phyloP scores from a whole-genome alignment of 129 eudicot genomes.

The Centella asiatica region DNA sequence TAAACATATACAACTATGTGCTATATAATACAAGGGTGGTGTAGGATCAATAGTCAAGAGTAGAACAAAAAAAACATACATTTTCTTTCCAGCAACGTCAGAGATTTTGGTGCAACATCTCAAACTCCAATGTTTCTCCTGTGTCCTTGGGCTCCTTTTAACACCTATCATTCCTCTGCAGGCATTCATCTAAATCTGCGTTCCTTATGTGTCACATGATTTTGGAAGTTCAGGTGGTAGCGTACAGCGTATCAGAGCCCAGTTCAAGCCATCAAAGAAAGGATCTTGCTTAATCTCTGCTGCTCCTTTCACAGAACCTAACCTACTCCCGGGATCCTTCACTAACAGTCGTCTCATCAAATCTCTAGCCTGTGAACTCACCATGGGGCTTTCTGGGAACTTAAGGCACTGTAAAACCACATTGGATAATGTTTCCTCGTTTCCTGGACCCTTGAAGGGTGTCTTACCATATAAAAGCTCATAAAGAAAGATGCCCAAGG shows the following conservation, averaged over 20 bases:
- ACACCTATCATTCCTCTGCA: constrained; percentile 12
- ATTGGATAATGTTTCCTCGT: constrained; percentile 70
- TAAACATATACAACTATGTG: not conserved
- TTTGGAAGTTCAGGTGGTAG: constrained; percentile 76
- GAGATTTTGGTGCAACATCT: constrained; percentile 41
- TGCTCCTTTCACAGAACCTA: constrained; percentile 86
- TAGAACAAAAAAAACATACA: not conserved
- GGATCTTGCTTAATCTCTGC: constrained; percentile 81
- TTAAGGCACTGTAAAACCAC: constrained; percentile 44
- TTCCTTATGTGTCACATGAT: constrained; percentile 31
- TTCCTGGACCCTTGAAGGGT: constrained; percentile 65
- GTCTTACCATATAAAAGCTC: constrained; percentile 72
- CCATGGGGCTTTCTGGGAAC: constrained; percentile 60
- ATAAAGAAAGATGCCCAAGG: constrained; percentile 65
- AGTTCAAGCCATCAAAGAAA: constrained; percentile 77
- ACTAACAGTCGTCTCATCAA: constrained; percentile 49
- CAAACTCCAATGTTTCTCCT: constrained; percentile 37
- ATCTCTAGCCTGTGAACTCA: constrained; percentile 63
- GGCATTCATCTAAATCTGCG: not conserved
- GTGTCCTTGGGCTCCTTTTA: constrained; percentile 15
- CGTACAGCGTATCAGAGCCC: constrained; percentile 83
- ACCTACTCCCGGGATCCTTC: constrained; percentile 58
- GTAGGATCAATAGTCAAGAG: no score
- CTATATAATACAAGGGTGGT: not conserved
- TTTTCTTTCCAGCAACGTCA: not conserved